These are phyloP conservation scores for Yamagishiella unicocca DNA, from an alignment of 139 green algal species.

Conservation along the genomic window DNA sequence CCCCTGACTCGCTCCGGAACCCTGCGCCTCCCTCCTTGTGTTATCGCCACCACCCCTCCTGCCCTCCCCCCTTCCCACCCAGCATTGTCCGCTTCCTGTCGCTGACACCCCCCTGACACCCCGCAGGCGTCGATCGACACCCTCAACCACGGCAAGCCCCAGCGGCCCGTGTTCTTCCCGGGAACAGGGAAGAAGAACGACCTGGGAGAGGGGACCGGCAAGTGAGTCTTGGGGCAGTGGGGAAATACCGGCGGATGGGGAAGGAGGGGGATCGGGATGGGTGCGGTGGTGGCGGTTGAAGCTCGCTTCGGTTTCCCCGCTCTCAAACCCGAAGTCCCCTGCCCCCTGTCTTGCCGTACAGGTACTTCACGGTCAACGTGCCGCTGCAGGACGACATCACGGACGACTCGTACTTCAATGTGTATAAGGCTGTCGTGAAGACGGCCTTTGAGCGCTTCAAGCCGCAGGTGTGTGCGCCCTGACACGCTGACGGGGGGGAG, in stretches of 20 bases:
- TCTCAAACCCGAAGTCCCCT: too few species aligned
- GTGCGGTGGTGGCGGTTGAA: too few species aligned
- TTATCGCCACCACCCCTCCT: too few species aligned
- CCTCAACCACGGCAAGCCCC: conserved; percentile 30
- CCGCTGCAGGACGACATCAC: conserved; percentile 91
- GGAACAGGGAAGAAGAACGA: conserved; percentile 45
- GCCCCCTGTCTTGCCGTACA: background rate
- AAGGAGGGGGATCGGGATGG: too few species aligned
- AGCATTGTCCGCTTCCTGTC: too few species aligned
- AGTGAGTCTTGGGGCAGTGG: conserved; percentile 23
- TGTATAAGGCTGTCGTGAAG: conserved; percentile 89
- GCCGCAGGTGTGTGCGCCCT: conserved; percentile 67
- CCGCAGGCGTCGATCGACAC: conserved; percentile 37
- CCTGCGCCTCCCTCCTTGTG: too few species aligned
- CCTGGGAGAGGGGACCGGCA: conserved; percentile 37
- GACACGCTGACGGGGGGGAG: too few species aligned
- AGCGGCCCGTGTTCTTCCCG: conserved; percentile 46
- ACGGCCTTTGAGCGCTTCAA: conserved; percentile 91
- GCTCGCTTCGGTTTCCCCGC: too few species aligned
- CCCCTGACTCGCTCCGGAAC: background rate
- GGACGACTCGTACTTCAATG: conserved; percentile 80
- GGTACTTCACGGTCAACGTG: conserved; percentile 84
- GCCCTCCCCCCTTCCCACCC: too few species aligned
- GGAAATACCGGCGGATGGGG: too few species aligned
- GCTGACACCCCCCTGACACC: background rate